These are phyloP conservation scores for Pleurotus salmoneostramineus DNA, from an alignment of 768 basidiomycete species.

Conservation along the genomic window DNA sequence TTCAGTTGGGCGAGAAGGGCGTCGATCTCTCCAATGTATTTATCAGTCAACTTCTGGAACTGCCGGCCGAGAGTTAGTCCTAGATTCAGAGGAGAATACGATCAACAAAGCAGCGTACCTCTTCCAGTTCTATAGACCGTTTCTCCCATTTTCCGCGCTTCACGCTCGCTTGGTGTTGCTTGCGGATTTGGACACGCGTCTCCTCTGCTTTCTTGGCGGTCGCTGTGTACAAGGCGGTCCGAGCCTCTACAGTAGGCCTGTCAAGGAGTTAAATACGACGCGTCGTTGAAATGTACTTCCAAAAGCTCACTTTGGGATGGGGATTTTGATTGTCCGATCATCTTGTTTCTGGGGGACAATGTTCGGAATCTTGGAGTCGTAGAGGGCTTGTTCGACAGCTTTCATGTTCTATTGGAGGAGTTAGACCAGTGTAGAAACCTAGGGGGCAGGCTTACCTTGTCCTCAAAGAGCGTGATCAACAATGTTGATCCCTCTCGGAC, in stretches of 20 bases:
- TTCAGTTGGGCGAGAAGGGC: constrained; percentile 60
- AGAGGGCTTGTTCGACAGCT: constrained; percentile 69
- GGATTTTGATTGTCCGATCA: constrained; percentile 68
- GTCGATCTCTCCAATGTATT: constrained; percentile 61
- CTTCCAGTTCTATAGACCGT: constrained; percentile 64
- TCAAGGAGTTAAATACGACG: not conserved
- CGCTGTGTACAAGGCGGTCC: constrained; percentile 47
- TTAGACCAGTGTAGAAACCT: not conserved
- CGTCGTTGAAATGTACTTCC: not conserved
- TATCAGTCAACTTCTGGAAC: constrained; percentile 75
- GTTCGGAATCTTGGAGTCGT: constrained; percentile 70
- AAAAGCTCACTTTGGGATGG: constrained; percentile 66
- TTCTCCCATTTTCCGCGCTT: constrained; percentile 71
- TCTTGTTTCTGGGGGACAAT: constrained; percentile 72
- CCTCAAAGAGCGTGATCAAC: constrained; percentile 74
- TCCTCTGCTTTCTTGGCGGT: constrained; percentile 72
- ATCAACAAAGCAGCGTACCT: constrained; percentile 39
- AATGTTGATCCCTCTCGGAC: constrained; percentile 74
- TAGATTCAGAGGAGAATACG: not conserved
- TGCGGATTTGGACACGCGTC: constrained; percentile 69
- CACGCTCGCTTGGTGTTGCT: constrained; percentile 59
- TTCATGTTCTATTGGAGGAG: constrained; percentile 62
- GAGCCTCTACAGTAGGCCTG: constrained; percentile 77
- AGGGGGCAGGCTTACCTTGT: constrained; percentile 49
- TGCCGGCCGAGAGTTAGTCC: constrained; percentile 19